Conservation (phyloP, 2,329 filamentous ascomycete genomes). For the Colletotrichum higginsianum region DNA sequence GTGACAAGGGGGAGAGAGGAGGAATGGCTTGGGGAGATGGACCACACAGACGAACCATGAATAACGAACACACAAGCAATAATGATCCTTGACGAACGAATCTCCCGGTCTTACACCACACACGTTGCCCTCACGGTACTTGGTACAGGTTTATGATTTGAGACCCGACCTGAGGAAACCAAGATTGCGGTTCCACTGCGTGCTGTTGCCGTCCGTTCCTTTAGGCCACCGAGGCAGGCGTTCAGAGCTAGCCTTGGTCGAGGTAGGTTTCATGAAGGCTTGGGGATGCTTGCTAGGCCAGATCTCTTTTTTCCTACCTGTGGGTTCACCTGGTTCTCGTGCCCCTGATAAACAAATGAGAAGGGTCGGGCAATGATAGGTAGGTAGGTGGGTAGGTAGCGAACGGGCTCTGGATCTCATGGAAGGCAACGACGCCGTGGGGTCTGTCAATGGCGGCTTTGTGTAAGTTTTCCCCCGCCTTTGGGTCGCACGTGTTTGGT, state of each 20-base stretch:
- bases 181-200: neutral
- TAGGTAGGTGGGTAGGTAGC: neutral
- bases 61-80: slow-evolving; percentile 1
- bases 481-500: neutral
- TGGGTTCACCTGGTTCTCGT: neutral
- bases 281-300: neutral
- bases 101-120: neutral
- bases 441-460: neutral
- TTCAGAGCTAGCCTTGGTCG: slow-evolving; percentile 37
- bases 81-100: neutral
- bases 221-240: slow-evolving; percentile 21
- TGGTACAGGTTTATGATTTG: too few relatives aligned
- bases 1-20: neutral
- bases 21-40: neutral
- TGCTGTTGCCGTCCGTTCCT: slow-evolving; percentile 15
- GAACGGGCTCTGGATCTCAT: neutral
- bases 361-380: too few relatives aligned
- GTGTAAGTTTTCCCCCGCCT: neutral
- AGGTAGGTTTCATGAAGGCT: slow-evolving; percentile 29
- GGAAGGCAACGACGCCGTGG: neutral
- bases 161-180: neutral
- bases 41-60: slow-evolving; percentile 7
- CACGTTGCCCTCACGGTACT: neutral
- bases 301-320: neutral
- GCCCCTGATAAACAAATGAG: neutral